A percentile compares a stretch with the other conserved stretches of the same genome.
Conservation (phyloP, 2,329 filamentous ascomycete genomes). For the Colletotrichum destructivum region DNA sequence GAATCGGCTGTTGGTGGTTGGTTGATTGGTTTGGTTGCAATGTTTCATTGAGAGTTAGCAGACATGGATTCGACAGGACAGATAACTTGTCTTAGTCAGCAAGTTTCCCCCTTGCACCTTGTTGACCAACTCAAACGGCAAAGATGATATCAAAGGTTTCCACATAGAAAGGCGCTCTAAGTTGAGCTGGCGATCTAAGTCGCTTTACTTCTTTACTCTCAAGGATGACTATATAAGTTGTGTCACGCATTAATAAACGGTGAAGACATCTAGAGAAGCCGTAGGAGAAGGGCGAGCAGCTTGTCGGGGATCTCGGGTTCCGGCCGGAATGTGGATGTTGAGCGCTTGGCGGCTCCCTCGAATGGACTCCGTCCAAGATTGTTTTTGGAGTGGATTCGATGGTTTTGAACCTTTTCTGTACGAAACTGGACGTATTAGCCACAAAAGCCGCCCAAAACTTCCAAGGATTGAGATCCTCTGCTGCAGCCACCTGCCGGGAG, state of each 20-base stretch:
- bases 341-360: background rate
- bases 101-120: background rate
- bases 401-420: too few relatives aligned
- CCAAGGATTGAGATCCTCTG: too few relatives aligned
- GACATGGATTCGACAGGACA: conserved; percentile 7
- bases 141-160: too few relatives aligned
- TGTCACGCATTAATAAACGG: background rate
- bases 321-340: background rate
- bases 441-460: too few relatives aligned
- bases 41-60: conserved; percentile 5
- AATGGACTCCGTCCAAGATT: background rate
- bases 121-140: background rate
- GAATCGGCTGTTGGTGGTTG: background rate
- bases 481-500: too few relatives aligned
- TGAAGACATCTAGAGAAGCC: background rate
- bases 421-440: too few relatives aligned
- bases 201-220: too few relatives aligned
- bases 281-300: background rate
- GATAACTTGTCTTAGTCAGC: conserved; percentile 29
- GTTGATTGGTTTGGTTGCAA: background rate
- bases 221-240: background rate
- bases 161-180: background rate
- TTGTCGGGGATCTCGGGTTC: background rate
- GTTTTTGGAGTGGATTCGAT: too few relatives aligned
- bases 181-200: too few relatives aligned